Percentiles rank a stretch among this genome's conserved stretches.
Evolutionary conservation across 768 basidiomycete genomes (phyloP).

Genomic region (Dentipellis fragilis): DNA sequence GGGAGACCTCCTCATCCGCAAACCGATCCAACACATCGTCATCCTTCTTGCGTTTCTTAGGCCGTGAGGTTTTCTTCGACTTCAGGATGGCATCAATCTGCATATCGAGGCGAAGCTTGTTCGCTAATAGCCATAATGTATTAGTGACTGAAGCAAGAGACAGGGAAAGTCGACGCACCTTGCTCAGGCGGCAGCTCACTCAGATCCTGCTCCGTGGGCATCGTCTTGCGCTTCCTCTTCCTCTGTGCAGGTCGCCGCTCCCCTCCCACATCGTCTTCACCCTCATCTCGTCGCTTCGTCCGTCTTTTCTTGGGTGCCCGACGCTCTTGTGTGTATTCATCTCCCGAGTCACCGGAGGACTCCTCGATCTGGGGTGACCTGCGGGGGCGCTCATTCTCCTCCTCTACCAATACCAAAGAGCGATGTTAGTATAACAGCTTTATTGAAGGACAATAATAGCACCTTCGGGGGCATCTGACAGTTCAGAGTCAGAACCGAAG

Average conservation of each 20-base stretch:
- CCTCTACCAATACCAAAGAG: constrained; percentile 18
- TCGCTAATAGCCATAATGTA: constrained; percentile 37
- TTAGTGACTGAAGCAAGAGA: not conserved
- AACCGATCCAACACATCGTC: constrained; percentile 79
- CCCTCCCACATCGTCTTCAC: constrained; percentile 20
- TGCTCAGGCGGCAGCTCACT: constrained; percentile 67
- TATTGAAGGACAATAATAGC: constrained; percentile 22
- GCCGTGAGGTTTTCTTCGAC: constrained; percentile 57
- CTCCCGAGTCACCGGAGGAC: constrained; percentile 33
- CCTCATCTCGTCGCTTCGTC: constrained; percentile 10
- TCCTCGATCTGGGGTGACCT: constrained; percentile 24
- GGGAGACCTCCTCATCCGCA: constrained; percentile 84
- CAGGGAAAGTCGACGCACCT: constrained; percentile 32
- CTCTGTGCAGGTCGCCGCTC: constrained; percentile 17
- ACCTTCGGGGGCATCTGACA: constrained; percentile 70
- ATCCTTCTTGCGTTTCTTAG: constrained; percentile 65
- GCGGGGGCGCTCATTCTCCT: constrained; percentile 31
- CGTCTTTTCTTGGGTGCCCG: constrained; percentile 20
- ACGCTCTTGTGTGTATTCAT: constrained; percentile 38
- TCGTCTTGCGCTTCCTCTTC: constrained; percentile 50
- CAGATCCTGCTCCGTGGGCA: constrained; percentile 51
- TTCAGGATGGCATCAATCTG: constrained; percentile 83
- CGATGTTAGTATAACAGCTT: not conserved
- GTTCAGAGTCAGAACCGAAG: constrained; percentile 80
- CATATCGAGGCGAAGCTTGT: constrained; percentile 69